Evolutionary conservation across 1,139 yeast species (phyloP), one percentile per base, ranked within the genome.

Genomic region (Pichia sp.): DNA sequence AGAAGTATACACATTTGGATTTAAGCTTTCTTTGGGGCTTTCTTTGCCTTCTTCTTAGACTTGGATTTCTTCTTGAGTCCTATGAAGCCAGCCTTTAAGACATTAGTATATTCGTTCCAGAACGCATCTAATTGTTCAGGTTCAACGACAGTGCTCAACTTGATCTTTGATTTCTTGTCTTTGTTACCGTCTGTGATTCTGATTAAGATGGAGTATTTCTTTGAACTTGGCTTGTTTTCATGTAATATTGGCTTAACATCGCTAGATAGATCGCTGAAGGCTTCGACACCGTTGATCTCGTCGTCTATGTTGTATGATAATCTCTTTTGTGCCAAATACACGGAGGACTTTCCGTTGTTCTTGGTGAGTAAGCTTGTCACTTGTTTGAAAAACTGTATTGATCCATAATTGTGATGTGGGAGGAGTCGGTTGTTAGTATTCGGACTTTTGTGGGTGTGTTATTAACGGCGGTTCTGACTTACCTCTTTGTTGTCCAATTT

Each of bases 131-230:
- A 48, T 3, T 58, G 50, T 2, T 52, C 53, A 3, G 63, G 57
- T 14, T 57, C 54, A 8, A 64, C 63, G 20, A 61, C 58, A 0
- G 67, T 63, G 45, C 61, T 55, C 14, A 61, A 40, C 42, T 63
- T 64, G 19, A 53, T 36, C 42, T 53, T 61, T 32, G 52, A 48
- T 12, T 51, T 37, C 45, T 60, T 58, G 68, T 50, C 67, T 24
- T 50, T 65, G 28, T 66, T 66, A n/a, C 88, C 88, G 59, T 84
- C 79, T 35, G 88, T 74, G 39, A 85, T 67, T 63, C 87, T 73
- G 40, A 81, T 67, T 42, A 82, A 65, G 3, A 81, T 61, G 5
- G 82, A 75, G 56, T 79, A 81, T 42, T 62, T 55, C 21, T 55
- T 53, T 4, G 42, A 28, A 28, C 40, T 45, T 30, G 42, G 38